These are phyloP conservation scores for Vitis hybrid DNA, from an alignment of 177 flowering plant genomes.

Conservation along the genomic window DNA sequence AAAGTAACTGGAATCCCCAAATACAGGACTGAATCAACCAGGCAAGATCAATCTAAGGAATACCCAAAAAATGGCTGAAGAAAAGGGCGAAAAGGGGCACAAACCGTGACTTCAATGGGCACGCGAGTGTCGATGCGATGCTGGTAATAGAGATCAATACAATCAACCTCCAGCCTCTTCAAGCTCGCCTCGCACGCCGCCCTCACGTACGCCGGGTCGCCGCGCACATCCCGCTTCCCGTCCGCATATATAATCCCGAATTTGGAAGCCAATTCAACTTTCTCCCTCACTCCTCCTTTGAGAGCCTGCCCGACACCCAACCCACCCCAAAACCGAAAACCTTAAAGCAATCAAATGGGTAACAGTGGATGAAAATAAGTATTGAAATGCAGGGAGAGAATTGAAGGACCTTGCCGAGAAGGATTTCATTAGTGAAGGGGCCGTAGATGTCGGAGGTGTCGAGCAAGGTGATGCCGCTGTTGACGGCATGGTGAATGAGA, in stretches of 20 bases:
- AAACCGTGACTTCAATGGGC: slow-evolving; percentile 57
- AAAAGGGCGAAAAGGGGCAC: slow-evolving; percentile 3
- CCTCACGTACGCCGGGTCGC: slow-evolving; percentile 53
- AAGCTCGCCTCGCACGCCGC: slow-evolving; percentile 48
- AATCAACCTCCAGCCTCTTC: slow-evolving; percentile 49
- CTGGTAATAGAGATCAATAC: slow-evolving; percentile 56
- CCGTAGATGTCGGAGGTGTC: slow-evolving; percentile 30
- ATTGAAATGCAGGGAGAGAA: background rate
- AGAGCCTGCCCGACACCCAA: slow-evolving; percentile 28
- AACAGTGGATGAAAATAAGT: background rate
- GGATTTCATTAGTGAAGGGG: slow-evolving; percentile 28
- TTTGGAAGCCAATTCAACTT: slow-evolving; percentile 50
- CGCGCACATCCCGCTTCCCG: slow-evolving; percentile 24
- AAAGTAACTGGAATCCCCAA: too few relatives aligned
- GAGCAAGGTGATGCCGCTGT: slow-evolving; percentile 24
- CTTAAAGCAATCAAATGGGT: background rate
- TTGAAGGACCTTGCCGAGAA: slow-evolving; percentile 14
- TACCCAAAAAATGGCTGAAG: too few relatives aligned
- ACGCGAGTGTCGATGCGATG: slow-evolving; percentile 45
- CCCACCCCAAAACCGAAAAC: background rate
- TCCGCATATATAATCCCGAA: slow-evolving; percentile 29
- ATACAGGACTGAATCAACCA: too few relatives aligned
- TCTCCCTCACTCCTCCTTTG: slow-evolving; percentile 35
- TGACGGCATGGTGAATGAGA: slow-evolving; percentile 27
- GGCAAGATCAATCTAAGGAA: too few relatives aligned